Evolutionary conservation across 2,329 filamentous ascomycete genomes (phyloP).

Genomic region (Cercospora nicotianae): DNA sequence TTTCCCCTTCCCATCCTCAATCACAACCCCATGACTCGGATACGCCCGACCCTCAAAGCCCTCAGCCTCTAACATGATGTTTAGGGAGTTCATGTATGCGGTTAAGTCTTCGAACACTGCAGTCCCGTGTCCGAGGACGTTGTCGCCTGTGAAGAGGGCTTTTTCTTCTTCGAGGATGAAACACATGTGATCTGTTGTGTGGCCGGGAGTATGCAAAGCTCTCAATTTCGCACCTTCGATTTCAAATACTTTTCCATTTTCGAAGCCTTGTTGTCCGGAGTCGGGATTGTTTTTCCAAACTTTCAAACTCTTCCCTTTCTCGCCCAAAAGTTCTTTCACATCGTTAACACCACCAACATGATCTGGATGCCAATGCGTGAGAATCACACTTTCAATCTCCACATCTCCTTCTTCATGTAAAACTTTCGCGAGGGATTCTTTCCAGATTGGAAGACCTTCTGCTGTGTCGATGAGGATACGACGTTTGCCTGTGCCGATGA

Average conservation of each 20-base stretch:
- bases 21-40: constrained; percentile 80
- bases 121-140: constrained; percentile 83
- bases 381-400: constrained; percentile 65
- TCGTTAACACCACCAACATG: constrained; percentile 71
- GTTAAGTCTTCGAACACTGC: constrained; percentile 73
- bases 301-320: constrained; percentile 17
- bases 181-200: constrained; percentile 77
- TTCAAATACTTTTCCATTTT: constrained; percentile 56
- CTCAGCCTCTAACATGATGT: constrained; percentile 59
- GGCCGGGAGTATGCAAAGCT: constrained; percentile 69
- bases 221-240: constrained; percentile 65
- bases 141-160: constrained; percentile 85
- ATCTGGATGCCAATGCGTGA: constrained; percentile 93
- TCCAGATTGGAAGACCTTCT: constrained; percentile 76
- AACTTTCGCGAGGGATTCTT: constrained; percentile 61
- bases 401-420: constrained; percentile 65
- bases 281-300: constrained; percentile 23
- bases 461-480: constrained; percentile 89
- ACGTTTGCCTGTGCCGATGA: constrained; percentile 71
- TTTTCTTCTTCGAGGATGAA: constrained; percentile 73
- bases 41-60: constrained; percentile 71
- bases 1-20: constrained; percentile 69
- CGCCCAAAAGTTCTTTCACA: neutral
- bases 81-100: constrained; percentile 67
- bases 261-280: constrained; percentile 53